These are phyloP conservation scores for Boletus insuetus DNA, from an alignment of 768 basidiomycete species.

Conservation along the genomic window DNA sequence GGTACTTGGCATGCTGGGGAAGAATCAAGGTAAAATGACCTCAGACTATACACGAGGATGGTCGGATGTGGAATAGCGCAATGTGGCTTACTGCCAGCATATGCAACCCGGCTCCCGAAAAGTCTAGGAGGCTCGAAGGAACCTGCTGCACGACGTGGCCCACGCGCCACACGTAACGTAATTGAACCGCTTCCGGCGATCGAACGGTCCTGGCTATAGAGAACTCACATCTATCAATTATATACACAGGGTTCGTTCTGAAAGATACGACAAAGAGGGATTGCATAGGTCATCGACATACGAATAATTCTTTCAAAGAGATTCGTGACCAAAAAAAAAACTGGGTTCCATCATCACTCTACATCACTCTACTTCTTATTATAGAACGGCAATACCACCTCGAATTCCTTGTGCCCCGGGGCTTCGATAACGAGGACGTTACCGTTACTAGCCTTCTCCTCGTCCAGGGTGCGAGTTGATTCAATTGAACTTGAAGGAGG, in stretches of 20 bases:
- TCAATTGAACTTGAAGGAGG: neutral
- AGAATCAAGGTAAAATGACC: neutral
- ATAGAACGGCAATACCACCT: no score
- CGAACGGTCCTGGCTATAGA: no score
- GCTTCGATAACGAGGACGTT: no score
- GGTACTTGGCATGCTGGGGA: slow-evolving; percentile 39
- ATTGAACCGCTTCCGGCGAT: neutral
- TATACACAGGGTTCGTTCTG: neutral
- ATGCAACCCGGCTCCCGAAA: neutral
- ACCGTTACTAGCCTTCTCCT: slow-evolving; percentile 2
- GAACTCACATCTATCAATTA: neutral
- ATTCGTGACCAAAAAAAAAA: no score
- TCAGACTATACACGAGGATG: neutral
- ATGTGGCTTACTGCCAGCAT: slow-evolving; percentile 19
- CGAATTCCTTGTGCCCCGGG: no score
- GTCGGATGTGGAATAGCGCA: slow-evolving; percentile 10
- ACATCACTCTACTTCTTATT: no score
- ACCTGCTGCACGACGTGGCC: neutral
- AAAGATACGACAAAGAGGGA: no score
- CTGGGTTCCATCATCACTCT: no score
- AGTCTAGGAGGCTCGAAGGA: slow-evolving; percentile 9
- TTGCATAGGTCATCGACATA: no score
- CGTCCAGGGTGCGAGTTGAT: neutral
- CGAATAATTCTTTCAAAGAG: no score
- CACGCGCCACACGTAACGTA: slow-evolving; percentile 18